Base-by-base conservation (phyloP, 768 basidiomycete species). In the Boletus subparvulus region DNA sequence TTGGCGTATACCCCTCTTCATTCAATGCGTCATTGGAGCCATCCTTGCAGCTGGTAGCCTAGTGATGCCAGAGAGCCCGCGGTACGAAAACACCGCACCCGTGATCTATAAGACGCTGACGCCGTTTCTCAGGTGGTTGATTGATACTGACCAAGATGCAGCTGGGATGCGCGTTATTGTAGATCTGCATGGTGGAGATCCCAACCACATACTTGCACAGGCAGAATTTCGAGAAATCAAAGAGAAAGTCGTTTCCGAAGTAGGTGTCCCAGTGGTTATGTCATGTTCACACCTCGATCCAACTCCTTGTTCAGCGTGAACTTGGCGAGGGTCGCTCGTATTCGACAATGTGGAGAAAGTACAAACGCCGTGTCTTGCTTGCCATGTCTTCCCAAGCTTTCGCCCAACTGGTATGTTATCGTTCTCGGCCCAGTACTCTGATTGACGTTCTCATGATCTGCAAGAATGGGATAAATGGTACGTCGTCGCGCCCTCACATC, bases 331-430 rank as follows among this genome's bases (percentile, higher is more conserved):
- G 77, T 43, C 81, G 92, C 46, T 81, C 85, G 2, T 98, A 98
- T 73, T 65, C 67, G 32, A 78, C 79, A 39, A 90, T 98, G 86
- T 98, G 94, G 93, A 84, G 73, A 63, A 82, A 83, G 64, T 97
- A 98, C 69, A 88, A 88, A 65, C 85, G 87, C 32, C 80, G 94
- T 35, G 94, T 98, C 12, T 69, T 97, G 60, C 83, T 98, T 45
- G 95, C 95, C 16, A 95, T 95, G 92, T 92, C 90, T 19, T 92
- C 92, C 53, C 95, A 97, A 71, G 90, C 92, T 41, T 96, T 97
- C 73, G 95, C 95, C 42, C 95, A 97, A 68, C 76, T 97, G 67
- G 94, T 93, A 60, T 58, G 91, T 79, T 40, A 35, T 14, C 24
- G 30, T 52, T 36, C n/a, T 47, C 21, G 4, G 39, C 13, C 16